phyloP scores from a whole-genome alignment of 2,329 filamentous ascomycete species.

The Talaromyces sp. region DNA sequence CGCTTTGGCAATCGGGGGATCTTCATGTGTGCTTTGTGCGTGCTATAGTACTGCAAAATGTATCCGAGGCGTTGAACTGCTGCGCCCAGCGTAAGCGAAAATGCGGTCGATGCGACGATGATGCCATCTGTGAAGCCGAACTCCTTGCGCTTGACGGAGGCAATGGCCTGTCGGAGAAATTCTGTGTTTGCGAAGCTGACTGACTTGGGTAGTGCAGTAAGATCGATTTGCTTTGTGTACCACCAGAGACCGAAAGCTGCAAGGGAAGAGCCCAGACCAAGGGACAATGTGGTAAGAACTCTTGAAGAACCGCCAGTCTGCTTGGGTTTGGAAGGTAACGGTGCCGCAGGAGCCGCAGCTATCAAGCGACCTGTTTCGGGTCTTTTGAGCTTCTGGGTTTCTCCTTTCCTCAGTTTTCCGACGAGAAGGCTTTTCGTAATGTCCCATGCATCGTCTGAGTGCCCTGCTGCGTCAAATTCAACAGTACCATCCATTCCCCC shows the following conservation, averaged over 20 bases:
- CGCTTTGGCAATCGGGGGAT: background rate
- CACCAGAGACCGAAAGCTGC: background rate
- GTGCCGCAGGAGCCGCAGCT: background rate
- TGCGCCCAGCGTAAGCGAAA: background rate
- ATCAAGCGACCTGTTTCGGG: background rate
- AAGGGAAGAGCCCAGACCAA: background rate
- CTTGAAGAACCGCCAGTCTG: background rate
- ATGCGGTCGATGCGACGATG: background rate
- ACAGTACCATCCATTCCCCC: slow-evolving; percentile 43
- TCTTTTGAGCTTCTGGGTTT: slow-evolving; percentile 18
- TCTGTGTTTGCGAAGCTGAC: background rate
- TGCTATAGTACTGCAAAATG: background rate
- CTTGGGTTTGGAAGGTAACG: background rate
- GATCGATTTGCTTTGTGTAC: background rate
- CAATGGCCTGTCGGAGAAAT: background rate
- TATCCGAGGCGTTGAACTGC: slow-evolving; percentile 1
- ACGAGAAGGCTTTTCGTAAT: slow-evolving; percentile 38
- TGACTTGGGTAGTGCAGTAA: background rate
- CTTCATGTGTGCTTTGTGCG: background rate
- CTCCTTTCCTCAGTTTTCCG: slow-evolving; percentile 24
- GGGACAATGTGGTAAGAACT: background rate
- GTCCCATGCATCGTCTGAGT: slow-evolving; percentile 46
- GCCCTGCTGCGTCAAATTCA: slow-evolving; percentile 45
- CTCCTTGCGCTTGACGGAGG: background rate
- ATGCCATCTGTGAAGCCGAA: background rate